Evolutionary conservation across 192 early-diverging fungal genomes (phyloP), one percentile per base, ranked within the genome.

Genomic region (Nowakowskiella sp.): DNA sequence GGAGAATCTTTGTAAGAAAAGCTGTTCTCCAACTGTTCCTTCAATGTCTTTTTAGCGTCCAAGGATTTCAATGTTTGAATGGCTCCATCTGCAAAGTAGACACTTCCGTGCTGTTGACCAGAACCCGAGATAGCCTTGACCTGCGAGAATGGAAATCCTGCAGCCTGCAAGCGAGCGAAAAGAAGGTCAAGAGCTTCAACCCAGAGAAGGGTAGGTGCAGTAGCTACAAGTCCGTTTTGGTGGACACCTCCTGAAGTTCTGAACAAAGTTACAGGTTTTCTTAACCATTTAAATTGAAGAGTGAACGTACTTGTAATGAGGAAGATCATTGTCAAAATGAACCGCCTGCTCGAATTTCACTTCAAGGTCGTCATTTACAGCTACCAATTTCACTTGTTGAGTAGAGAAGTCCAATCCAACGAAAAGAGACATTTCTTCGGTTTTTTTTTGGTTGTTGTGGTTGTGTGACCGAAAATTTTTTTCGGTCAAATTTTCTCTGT

Each of bases 31-130:
- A 91, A 62, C 56, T 87, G 83, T 8, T 57, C 58, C 7, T 19
- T 44, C 0, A 87, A 62, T 2, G 76, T 36, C 24, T 19, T 8
- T 1, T 32, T n/a, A 0, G 61, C 1, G 24, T 72, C 52, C n/a
- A 91, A 55, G 0, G 46, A 16, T 1, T 16, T 30, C 4, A 89
- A 59, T 1, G 58, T 8, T 0, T 72, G 51, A 13, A 69, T 48
- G 2, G 82, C 83, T 0, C 60, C 26, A 6, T 64, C 33, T 5
- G 65, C 61, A 87, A 86, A 91, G 66, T 84, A 91, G 1, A 91
- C 85, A 55, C 81, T 85, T 10, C 86, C 89, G 44, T 91, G 89
- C 76, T 91, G 89, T 82, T 89, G 87, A 7, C 76, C 89, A 43
- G 78, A 85, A 9, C 85, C 87, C 26, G 86, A 77, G 28, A 88